Evolutionary conservation across 2,329 filamentous ascomycete genomes (phyloP).

Genomic region (Neopestalotiopsis rosae): DNA sequence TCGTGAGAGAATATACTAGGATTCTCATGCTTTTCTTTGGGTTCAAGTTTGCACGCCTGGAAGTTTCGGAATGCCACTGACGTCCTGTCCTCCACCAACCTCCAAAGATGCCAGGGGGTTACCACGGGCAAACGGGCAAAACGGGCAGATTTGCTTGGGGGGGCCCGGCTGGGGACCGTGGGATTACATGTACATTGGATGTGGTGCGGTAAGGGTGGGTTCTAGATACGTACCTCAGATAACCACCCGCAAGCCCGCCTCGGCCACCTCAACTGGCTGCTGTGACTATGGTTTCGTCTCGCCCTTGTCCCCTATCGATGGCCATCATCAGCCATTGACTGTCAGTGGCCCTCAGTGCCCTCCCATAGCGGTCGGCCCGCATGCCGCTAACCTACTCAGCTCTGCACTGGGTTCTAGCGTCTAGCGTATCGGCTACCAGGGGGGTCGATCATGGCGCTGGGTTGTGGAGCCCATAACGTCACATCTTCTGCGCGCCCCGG

Average conservation of each 20-base stretch:
- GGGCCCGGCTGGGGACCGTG: too few species aligned
- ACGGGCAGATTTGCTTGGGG: not conserved
- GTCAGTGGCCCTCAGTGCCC: not conserved
- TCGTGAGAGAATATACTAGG: not conserved
- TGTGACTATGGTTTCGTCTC: too few species aligned
- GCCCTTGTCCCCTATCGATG: not conserved
- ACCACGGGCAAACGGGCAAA: not conserved
- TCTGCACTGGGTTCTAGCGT: not conserved
- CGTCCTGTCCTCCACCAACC: not conserved
- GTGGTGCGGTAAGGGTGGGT: too few species aligned
- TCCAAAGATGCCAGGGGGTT: not conserved
- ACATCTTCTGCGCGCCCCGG: constrained; percentile 1
- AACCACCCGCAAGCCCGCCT: too few species aligned
- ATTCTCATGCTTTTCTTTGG: not conserved
- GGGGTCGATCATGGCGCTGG: not conserved
- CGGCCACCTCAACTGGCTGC: too few species aligned
- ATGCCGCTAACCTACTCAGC: not conserved
- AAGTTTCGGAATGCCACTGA: constrained; percentile 1
- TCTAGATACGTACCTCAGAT: too few species aligned
- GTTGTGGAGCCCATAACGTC: constrained; percentile 10
- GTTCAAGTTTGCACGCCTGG: not conserved
- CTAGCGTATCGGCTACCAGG: not conserved
- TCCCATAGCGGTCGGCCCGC: not conserved
- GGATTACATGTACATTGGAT: too few species aligned
- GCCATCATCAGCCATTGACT: not conserved